Conservation (phyloP, 768 basidiomycete species). For the Suillus fuscotomentosus region DNA sequence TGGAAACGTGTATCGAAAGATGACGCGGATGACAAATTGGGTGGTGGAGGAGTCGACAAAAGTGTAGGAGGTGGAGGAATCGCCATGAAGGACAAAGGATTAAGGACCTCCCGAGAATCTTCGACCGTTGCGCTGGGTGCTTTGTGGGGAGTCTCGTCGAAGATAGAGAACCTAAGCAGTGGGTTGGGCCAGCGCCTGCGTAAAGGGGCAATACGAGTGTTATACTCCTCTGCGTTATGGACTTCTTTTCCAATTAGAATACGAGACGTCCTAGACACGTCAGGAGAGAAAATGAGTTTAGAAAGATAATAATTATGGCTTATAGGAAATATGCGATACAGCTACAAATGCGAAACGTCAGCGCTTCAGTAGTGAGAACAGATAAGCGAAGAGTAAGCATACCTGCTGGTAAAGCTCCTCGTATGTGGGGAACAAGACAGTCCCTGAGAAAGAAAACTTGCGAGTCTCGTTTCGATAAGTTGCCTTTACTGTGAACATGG, state of each 20-base stretch:
- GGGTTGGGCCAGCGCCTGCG: constrained; percentile 56
- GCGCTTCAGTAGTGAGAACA: constrained; percentile 10
- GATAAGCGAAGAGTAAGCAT: constrained; percentile 18
- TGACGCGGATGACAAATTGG: neutral
- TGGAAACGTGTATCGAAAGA: neutral
- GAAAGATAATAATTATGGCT: constrained; percentile 60
- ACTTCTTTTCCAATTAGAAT: constrained; percentile 65
- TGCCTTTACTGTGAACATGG: constrained; percentile 80
- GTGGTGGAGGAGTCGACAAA: neutral
- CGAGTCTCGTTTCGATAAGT: constrained; percentile 70
- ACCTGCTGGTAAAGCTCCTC: constrained; percentile 64
- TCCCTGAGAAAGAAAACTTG: constrained; percentile 55
- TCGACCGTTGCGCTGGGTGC: constrained; percentile 14
- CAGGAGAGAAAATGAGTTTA: constrained; percentile 67
- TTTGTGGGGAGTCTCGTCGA: constrained; percentile 48
- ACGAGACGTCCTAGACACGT: constrained; percentile 49
- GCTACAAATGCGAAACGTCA: constrained; percentile 43
- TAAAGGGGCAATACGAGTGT: constrained; percentile 46
- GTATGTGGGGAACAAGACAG: constrained; percentile 60
- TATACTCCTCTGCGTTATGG: constrained; percentile 57
- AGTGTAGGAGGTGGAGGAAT: constrained; percentile 2
- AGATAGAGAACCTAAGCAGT: constrained; percentile 60
- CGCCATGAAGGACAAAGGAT: neutral
- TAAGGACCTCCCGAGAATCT: neutral
- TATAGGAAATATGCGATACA: constrained; percentile 69